These are phyloP conservation scores for Phytophthora vignae DNA, from an alignment of 352 stramenopile species.

Conservation along the genomic window DNA sequence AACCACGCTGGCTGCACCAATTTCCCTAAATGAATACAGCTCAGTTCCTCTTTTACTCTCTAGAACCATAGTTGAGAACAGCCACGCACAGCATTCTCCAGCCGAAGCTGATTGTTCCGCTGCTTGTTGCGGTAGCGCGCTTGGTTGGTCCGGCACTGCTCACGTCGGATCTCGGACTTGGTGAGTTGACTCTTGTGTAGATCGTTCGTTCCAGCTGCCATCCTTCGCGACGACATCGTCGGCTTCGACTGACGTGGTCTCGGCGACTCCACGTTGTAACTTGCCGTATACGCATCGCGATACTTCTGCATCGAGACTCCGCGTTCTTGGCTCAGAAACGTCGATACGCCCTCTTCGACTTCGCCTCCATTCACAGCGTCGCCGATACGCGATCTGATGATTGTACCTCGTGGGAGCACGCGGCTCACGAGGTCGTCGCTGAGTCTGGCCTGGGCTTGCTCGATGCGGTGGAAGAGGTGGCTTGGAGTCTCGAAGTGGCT, in stretches of 20 bases:
- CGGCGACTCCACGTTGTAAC: background rate
- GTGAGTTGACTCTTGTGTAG: background rate
- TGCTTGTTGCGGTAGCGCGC: slow-evolving; percentile 28
- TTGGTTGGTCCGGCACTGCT: slow-evolving; percentile 28
- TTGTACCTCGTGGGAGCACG: background rate
- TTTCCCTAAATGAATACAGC: too few relatives aligned
- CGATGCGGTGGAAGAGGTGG: background rate
- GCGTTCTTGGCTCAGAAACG: background rate
- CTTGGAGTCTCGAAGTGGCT: background rate
- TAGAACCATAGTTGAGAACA: too few relatives aligned
- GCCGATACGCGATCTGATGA: background rate
- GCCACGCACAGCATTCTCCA: too few relatives aligned
- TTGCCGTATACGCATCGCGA: background rate
- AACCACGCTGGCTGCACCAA: too few relatives aligned
- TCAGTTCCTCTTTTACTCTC: too few relatives aligned
- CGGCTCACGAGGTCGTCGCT: background rate
- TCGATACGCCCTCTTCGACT: background rate
- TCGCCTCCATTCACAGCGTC: background rate
- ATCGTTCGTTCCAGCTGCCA: background rate
- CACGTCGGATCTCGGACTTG: slow-evolving; percentile 1
- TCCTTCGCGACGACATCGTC: background rate
- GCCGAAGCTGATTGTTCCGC: background rate
- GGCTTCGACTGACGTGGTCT: background rate
- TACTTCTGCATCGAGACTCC: background rate
- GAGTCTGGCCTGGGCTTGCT: background rate